Conservation (phyloP, 768 basidiomycete genomes). For the Macrolepiota albuminosa region DNA sequence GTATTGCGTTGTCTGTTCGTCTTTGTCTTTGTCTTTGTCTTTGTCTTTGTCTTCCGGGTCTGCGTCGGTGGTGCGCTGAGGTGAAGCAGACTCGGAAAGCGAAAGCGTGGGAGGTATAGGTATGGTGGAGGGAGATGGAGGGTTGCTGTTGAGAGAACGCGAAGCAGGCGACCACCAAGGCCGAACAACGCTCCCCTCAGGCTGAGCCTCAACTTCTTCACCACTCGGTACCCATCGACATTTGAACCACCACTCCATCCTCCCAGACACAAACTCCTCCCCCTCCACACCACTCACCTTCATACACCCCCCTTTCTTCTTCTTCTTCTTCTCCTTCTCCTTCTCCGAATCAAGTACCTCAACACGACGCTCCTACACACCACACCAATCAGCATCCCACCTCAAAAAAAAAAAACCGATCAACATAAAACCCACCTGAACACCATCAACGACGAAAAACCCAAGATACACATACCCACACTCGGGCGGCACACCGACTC, state of each 20-base stretch:
- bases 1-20: constrained; percentile 11
- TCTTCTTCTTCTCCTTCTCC: not conserved
- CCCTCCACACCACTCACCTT: not conserved
- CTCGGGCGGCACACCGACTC: constrained; percentile 29
- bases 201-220: constrained; percentile 26
- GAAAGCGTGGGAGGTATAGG: not conserved
- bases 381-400: no score
- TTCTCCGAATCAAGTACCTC: not conserved
- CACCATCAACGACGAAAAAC: constrained; percentile 36
- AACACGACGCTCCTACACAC: not conserved
- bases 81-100: not conserved
- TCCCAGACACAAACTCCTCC: constrained; percentile 20
- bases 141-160: not conserved
- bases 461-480: constrained; percentile 42
- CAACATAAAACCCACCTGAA: constrained; percentile 22
- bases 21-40: not conserved
- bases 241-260: constrained; percentile 40
- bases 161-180: constrained; percentile 24
- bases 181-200: constrained; percentile 4
- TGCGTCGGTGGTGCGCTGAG: not conserved
- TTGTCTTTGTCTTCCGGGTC: no score
- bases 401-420: no score
- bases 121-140: not conserved
- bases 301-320: not conserved
- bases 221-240: constrained; percentile 48